Evolutionary conservation across 2,329 filamentous ascomycete genomes (phyloP).

Genomic region (Endocalyx cinctus): DNA sequence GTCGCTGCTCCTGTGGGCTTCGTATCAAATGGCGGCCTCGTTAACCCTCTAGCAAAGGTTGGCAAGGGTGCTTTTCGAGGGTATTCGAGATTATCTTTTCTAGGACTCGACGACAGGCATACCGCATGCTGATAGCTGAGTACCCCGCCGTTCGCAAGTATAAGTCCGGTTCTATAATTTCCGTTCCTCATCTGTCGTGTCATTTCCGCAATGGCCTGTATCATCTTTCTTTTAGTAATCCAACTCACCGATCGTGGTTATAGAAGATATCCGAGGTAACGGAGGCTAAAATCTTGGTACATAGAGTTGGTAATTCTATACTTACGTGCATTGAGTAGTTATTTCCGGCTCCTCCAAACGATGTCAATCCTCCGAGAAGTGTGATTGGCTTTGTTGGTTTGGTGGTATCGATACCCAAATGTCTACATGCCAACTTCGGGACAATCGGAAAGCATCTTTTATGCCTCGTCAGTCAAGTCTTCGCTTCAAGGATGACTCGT

Average conservation of each 20-base stretch:
- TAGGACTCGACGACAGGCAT: conserved; percentile 46
- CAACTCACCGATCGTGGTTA: too few relatives aligned
- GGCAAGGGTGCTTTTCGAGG: background rate
- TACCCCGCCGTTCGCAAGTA: conserved; percentile 63
- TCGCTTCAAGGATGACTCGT: too few relatives aligned
- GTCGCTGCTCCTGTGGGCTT: background rate
- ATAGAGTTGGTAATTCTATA: too few relatives aligned
- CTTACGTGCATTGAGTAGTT: conserved; percentile 70
- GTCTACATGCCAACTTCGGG: conserved; percentile 48
- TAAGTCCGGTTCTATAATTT: conserved; percentile 44
- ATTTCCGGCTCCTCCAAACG: conserved; percentile 66
- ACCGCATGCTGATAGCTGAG: conserved; percentile 62
- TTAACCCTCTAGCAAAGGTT: background rate
- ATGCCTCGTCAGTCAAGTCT: too few relatives aligned
- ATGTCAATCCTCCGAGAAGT: conserved; percentile 61
- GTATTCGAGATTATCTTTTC: conserved; percentile 3
- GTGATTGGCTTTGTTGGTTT: conserved; percentile 49
- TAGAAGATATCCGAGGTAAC: too few relatives aligned
- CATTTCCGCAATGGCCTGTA: conserved; percentile 53
- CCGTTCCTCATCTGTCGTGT: conserved; percentile 21
- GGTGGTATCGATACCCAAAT: conserved; percentile 35
- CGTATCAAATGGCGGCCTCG: background rate
- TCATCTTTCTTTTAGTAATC: too few relatives aligned
- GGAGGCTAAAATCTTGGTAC: too few relatives aligned
- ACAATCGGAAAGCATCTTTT: conserved; percentile 53